Conservation (phyloP, 1,284 basidiomycete genomes). For the Schizophyllum amplum region DNA sequence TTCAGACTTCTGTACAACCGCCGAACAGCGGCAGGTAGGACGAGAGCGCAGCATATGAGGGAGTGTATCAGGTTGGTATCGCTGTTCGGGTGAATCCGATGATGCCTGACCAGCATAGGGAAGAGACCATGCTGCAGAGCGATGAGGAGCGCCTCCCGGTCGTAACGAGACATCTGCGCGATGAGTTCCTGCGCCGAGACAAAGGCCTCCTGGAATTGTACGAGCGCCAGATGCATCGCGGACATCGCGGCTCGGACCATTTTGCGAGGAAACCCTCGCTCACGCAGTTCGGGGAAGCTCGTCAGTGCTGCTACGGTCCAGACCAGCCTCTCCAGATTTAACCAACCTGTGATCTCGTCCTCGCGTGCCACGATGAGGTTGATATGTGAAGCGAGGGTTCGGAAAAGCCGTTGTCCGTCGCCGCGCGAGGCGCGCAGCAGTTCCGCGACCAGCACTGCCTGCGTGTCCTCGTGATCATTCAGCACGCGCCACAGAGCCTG, state of each 20-base stretch:
- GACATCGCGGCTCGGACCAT: background rate
- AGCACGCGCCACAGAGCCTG: background rate
- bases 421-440: background rate
- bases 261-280: background rate
- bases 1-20: background rate
- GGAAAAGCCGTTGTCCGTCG: background rate
- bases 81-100: background rate
- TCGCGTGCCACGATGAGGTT: background rate
- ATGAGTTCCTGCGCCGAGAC: background rate
- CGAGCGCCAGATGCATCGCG: background rate
- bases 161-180: background rate
- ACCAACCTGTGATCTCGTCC: background rate
- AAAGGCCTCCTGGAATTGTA: background rate
- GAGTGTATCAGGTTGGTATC: background rate
- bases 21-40: background rate
- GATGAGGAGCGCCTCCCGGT: background rate
- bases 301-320: no score
- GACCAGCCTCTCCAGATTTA: background rate
- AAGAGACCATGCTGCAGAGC: background rate
- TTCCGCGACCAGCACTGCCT: background rate
- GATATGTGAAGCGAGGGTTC: background rate
- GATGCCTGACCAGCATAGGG: background rate
- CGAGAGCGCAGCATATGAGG: background rate
- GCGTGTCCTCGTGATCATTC: background rate
- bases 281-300: background rate